These are phyloP conservation scores for Penicillium diatomitis DNA, from an alignment of 495 filamentous ascomycete species.

Conservation along the genomic window DNA sequence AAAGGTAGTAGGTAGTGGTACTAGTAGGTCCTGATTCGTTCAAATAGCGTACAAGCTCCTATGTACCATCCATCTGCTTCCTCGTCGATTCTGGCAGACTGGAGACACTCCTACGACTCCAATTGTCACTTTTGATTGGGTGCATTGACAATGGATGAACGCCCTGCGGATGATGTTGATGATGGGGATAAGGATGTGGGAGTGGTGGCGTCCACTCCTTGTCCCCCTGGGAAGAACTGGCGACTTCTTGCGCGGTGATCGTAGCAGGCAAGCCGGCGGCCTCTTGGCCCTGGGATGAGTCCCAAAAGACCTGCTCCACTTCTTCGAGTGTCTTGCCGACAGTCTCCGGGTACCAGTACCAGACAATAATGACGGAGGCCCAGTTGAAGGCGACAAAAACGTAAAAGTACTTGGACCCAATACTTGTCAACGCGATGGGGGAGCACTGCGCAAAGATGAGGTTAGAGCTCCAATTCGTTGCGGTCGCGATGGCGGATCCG, in stretches of 20 bases:
- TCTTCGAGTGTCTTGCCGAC: slow-evolving; percentile 44
- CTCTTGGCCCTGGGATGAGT: not conserved
- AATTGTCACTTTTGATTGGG: slow-evolving; percentile 6
- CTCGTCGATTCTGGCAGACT: slow-evolving; percentile 4
- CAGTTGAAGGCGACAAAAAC: slow-evolving; percentile 46
- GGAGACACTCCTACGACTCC: slow-evolving; percentile 7
- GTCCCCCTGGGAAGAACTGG: too few relatives aligned
- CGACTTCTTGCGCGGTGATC: too few relatives aligned
- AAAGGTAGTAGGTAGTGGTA: too few relatives aligned
- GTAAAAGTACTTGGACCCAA: slow-evolving; percentile 45
- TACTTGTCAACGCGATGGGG: slow-evolving; percentile 38
- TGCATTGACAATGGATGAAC: slow-evolving; percentile 15
- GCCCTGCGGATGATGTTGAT: not conserved
- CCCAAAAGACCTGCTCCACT: slow-evolving; percentile 39
- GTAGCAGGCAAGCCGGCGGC: too few relatives aligned
- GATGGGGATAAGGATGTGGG: slow-evolving; percentile 1
- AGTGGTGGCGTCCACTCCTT: not conserved
- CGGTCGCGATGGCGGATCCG: slow-evolving; percentile 42
- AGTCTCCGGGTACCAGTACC: slow-evolving; percentile 44
- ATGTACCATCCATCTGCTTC: slow-evolving; percentile 8
- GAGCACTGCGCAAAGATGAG: slow-evolving; percentile 47
- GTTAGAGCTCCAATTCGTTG: slow-evolving; percentile 46
- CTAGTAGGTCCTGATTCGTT: too few relatives aligned
- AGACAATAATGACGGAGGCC: slow-evolving; percentile 34
- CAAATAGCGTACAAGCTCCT: not conserved